A percentile compares a stretch with the other conserved stretches of the same genome.
phyloP scores from a whole-genome alignment of 2,329 filamentous ascomycete genomes.

The Talaromyces islandicus region DNA sequence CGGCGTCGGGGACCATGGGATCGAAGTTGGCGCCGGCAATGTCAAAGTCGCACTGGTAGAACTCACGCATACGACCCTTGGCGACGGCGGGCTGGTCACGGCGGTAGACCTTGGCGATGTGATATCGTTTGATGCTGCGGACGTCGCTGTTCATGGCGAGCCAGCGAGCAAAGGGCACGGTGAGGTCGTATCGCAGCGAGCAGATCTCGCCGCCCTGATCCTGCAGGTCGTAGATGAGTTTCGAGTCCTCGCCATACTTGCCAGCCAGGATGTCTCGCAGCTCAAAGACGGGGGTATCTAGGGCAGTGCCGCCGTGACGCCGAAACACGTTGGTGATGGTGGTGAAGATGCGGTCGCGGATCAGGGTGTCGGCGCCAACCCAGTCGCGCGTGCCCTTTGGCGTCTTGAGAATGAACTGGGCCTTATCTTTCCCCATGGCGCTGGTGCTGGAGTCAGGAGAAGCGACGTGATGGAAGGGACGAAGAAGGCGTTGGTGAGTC shows the following conservation, averaged over 20 bases:
- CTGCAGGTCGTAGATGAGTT: constrained; percentile 83
- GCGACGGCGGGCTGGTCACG: constrained; percentile 79
- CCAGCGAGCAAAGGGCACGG: constrained; percentile 86
- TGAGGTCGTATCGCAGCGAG: constrained; percentile 80
- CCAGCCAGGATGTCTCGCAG: constrained; percentile 78
- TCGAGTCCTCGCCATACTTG: constrained; percentile 89
- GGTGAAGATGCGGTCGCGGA: constrained; percentile 73
- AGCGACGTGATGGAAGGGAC: not conserved
- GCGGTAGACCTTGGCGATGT: constrained; percentile 88
- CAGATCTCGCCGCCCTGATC: constrained; percentile 83
- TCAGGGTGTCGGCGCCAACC: constrained; percentile 71
- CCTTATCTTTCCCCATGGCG: constrained; percentile 21
- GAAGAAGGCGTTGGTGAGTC: constrained; percentile 9
- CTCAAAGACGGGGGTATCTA: constrained; percentile 81
- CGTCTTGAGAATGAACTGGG: constrained; percentile 67
- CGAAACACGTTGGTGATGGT: constrained; percentile 76
- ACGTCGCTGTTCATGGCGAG: constrained; percentile 83
- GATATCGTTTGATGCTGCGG: constrained; percentile 84
- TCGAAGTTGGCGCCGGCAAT: constrained; percentile 78
- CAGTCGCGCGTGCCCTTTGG: constrained; percentile 90
- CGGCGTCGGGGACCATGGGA: constrained; percentile 85
- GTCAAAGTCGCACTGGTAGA: constrained; percentile 97
- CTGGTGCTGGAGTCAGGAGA: constrained; percentile 8
- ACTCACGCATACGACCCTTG: constrained; percentile 90
- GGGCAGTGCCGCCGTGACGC: constrained; percentile 70